A percentile compares a stretch with the other conserved stretches of the same genome.
Evolutionary conservation across 495 filamentous ascomycete species (phyloP).

Genomic region (Geopyxis carbonaria): DNA sequence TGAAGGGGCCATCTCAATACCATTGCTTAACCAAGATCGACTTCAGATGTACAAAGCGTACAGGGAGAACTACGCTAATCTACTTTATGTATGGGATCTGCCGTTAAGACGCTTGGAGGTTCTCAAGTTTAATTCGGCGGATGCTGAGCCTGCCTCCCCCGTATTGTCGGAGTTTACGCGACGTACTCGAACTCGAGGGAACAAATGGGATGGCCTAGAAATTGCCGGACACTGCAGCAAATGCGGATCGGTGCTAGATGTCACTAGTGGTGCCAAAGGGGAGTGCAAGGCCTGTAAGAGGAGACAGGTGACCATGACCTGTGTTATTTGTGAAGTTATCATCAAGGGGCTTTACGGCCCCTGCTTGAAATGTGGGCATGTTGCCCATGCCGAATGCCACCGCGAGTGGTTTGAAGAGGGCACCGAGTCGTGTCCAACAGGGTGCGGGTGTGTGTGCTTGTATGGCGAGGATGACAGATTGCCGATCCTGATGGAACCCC

Average conservation of each 20-base stretch:
- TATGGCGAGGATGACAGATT: conserved; percentile 14
- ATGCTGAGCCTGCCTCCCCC: conserved; percentile 30
- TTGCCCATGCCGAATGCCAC: conserved; percentile 38
- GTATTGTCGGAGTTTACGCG: conserved; percentile 31
- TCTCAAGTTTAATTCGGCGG: conserved; percentile 59
- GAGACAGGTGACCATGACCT: conserved; percentile 37
- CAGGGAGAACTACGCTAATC: conserved; percentile 61
- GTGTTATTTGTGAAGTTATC: conserved; percentile 42
- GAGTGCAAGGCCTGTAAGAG: conserved; percentile 37
- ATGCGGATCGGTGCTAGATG: conserved; percentile 34
- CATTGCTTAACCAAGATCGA: conserved; percentile 57
- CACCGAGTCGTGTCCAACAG: conserved; percentile 26
- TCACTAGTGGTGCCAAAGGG: conserved; percentile 35
- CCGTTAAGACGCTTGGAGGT: conserved; percentile 61
- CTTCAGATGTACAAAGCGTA: conserved; percentile 45
- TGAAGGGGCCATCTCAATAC: conserved; percentile 48
- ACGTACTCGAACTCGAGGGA: conserved; percentile 28
- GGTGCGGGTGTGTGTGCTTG: conserved; percentile 30
- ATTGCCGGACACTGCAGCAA: conserved; percentile 42
- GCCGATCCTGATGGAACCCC: too few relatives aligned
- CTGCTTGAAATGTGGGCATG: conserved; percentile 46
- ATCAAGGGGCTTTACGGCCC: conserved; percentile 39
- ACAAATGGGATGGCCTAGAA: conserved; percentile 35
- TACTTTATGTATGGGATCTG: conserved; percentile 68
- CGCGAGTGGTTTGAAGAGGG: conserved; percentile 30